These are phyloP conservation scores for Sicyos baderoa DNA, from an alignment of 306 rosid species.

Conservation along the genomic window DNA sequence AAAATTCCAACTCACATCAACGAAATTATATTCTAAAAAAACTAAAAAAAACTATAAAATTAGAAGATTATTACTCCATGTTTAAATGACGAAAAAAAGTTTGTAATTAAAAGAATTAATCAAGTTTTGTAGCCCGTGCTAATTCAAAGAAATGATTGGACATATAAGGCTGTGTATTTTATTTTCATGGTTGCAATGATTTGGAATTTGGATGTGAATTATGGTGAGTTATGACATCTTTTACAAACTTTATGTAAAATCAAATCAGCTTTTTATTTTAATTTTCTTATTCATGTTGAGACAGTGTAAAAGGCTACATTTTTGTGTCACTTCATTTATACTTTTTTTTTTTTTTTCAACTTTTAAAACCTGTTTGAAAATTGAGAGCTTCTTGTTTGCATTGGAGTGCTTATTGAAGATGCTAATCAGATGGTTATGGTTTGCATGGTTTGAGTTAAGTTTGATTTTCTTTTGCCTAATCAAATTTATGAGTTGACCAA, in stretches of 20 bases:
- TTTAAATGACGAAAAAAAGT: no score
- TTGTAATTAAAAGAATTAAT: no score
- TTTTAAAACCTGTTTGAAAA: neutral
- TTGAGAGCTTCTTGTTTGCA: neutral
- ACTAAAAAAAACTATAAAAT: no score
- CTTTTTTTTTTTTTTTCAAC: neutral
- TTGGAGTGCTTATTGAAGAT: neutral
- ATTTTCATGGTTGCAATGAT: conserved; percentile 3
- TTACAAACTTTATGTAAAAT: conserved; percentile 14
- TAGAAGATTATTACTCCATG: no score
- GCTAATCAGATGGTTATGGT: no score
- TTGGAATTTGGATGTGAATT: neutral
- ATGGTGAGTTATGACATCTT: conserved; percentile 3
- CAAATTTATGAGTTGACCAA: neutral
- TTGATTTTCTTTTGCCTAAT: no score
- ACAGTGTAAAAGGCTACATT: neutral
- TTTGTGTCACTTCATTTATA: conserved; percentile 10
- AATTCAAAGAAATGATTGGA: neutral
- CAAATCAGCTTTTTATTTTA: conserved; percentile 1
- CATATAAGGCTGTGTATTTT: neutral
- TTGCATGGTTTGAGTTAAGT: neutral
- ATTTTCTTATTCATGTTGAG: neutral
- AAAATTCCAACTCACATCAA: no score
- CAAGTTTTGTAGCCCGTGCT: no score
- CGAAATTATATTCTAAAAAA: no score